Percentiles rank a stretch among this genome's conserved stretches.
phyloP scores from a whole-genome alignment of 257 asterid species.

The Nicotiana noctiflora region DNA sequence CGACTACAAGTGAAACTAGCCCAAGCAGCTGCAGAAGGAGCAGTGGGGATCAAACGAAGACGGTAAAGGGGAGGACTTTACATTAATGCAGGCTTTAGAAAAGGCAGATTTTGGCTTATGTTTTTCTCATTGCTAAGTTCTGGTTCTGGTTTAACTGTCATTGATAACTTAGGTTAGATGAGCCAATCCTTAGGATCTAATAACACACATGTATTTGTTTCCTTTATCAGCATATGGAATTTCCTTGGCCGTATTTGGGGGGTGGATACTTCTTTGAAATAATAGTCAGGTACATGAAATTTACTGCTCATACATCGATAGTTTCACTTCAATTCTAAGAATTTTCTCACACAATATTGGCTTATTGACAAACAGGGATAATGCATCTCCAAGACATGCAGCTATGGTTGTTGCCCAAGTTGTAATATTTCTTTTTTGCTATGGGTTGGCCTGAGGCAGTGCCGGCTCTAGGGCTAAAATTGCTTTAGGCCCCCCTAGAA shows the following conservation, averaged over 20 bases:
- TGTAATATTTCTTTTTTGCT: constrained; percentile 64
- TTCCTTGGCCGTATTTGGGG: constrained; percentile 58
- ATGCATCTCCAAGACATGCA: constrained; percentile 73
- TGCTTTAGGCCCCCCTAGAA: too few species aligned
- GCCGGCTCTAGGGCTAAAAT: too few species aligned
- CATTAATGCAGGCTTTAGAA: constrained; percentile 44
- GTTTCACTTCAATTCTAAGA: neutral
- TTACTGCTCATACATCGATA: neutral
- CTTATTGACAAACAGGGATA: constrained; percentile 45
- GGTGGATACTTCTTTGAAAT: constrained; percentile 66
- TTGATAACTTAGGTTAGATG: constrained; percentile 64
- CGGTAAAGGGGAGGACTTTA: constrained; percentile 46
- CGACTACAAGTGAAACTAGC: constrained; percentile 42
- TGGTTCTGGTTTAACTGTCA: constrained; percentile 60
- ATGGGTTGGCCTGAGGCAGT: constrained; percentile 66
- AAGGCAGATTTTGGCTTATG: constrained; percentile 60
- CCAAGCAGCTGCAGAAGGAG: constrained; percentile 72
- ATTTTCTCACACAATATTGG: constrained; percentile 8
- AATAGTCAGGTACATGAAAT: constrained; percentile 37
- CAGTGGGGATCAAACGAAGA: constrained; percentile 43
- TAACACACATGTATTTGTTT: constrained; percentile 43
- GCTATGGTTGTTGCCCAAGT: constrained; percentile 73
- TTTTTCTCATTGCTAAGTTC: constrained; percentile 57
- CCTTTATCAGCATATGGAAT: constrained; percentile 63
- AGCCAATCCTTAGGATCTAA: constrained; percentile 51